phyloP scores from a whole-genome alignment of 2,329 filamentous ascomycete genomes.

The Tolypocladium pustulatum region DNA sequence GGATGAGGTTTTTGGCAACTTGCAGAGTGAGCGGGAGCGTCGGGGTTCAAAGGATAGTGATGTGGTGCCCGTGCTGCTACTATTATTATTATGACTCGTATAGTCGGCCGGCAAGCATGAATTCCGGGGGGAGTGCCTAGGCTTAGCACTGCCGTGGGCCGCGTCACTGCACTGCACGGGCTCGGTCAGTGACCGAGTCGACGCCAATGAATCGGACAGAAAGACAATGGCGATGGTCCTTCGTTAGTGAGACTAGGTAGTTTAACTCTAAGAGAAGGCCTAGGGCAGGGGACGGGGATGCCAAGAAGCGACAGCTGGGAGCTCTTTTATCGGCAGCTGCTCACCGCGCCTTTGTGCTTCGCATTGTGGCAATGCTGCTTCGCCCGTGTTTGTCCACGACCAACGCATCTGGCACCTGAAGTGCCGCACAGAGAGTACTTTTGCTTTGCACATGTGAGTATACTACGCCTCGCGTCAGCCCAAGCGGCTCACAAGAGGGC shows the following conservation, averaged over 20 bases:
- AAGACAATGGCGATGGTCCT: not conserved
- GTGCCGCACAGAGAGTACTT: not conserved
- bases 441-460: not conserved
- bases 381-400: not conserved
- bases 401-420: not conserved
- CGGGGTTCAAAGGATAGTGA: not conserved
- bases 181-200: not conserved
- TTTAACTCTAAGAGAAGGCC: not conserved
- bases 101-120: not conserved
- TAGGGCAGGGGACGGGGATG: not conserved
- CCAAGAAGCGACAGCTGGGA: not conserved
- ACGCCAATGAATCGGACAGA: not conserved
- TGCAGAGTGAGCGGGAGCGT: not conserved
- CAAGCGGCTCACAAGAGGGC: not conserved
- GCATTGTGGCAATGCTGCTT: not conserved
- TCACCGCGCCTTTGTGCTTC: not conserved
- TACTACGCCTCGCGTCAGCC: not conserved
- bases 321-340: not conserved
- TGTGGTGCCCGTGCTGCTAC: not conserved
- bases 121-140: not conserved
- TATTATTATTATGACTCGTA: not conserved
- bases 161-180: not conserved
- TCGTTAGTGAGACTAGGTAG: not conserved
- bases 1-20: not conserved
- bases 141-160: not conserved